These are phyloP conservation scores for Penicillium sp. DNA, from an alignment of 2,329 filamentous ascomycete species.

Conservation along the genomic window DNA sequence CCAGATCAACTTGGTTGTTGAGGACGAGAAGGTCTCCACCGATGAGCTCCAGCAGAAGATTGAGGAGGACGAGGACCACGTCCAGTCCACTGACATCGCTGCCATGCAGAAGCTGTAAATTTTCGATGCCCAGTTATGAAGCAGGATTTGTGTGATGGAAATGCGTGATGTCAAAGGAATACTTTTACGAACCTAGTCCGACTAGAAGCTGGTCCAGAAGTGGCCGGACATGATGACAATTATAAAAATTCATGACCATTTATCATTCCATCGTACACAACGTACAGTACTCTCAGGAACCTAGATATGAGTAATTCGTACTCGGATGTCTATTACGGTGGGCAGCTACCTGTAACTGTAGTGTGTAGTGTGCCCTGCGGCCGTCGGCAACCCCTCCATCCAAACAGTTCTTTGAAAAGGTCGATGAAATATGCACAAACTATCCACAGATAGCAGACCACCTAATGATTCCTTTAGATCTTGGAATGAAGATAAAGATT, in stretches of 20 bases:
- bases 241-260: slow-evolving; percentile 27
- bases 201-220: slow-evolving; percentile 21
- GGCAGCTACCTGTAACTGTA: too few species aligned
- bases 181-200: slow-evolving; percentile 37
- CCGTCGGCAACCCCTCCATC: too few species aligned
- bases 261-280: neutral
- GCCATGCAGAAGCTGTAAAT: slow-evolving; percentile 90
- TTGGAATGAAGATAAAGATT: too few species aligned
- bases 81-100: slow-evolving; percentile 86
- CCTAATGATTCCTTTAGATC: too few species aligned
- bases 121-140: slow-evolving; percentile 33
- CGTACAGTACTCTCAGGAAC: too few species aligned
- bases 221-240: slow-evolving; percentile 33
- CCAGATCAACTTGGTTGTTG: slow-evolving; percentile 95
- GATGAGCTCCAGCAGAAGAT: slow-evolving; percentile 86
- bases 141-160: slow-evolving; percentile 36
- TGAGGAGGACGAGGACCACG: slow-evolving; percentile 82
- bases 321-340: too few species aligned
- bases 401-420: too few species aligned
- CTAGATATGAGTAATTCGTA: too few species aligned
- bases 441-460: too few species aligned
- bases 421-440: too few species aligned
- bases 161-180: slow-evolving; percentile 36
- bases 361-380: too few species aligned
- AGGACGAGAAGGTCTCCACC: slow-evolving; percentile 92